Base-by-base conservation (phyloP, 2,329 filamentous ascomycete species). In the Ophiostoma ulmi region DNA sequence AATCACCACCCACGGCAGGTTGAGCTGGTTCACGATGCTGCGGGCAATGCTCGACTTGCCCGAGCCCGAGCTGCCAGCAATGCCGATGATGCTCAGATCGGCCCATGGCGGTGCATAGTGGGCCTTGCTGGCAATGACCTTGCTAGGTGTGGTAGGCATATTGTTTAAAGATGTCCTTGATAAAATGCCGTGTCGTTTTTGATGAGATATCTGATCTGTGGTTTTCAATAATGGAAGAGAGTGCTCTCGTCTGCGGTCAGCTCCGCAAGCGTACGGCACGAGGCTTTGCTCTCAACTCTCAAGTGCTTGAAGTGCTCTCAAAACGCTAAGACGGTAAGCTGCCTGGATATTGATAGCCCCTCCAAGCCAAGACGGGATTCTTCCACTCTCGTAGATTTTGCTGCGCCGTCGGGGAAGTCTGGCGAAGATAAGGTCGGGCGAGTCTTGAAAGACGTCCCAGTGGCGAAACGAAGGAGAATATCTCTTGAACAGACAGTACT, bases 1-100 rank as follows among this genome's bases (percentile, higher is more conserved):
- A 80, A 99, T 97, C 68, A 97, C 94, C 73, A 99, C 95, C 94
- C 95, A 99, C 71, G 95, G 95, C 74, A 99, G 83, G 80, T 95
- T 97, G 76, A 99, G 83, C 76, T 91, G 90, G 76, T 87, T 90
- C 74, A 98, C 92, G 75, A 99, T 97, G 74, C 94, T 93, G 78
- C 96, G 87, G 41, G 95, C 94, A 70, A 99, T 83, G 7, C 94
- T 97, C 7, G 94, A 97, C 84, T 99, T 99, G 71, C 94, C 83
- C 36, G 94, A 98, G 61, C 95, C 95, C 38, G 94, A 98, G 80
- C 92, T 95, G 52, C 95, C 95, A 74, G 95, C 94, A 76, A 99
- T 91, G 68, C 93, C 95, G 78, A 99, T 97, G 77, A 99, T 97
- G 81, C 92, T 94, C 76, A 97, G 89, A 80, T 98, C 91, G 69